These are phyloP conservation scores for Macrotyloma uniflorum DNA, from an alignment of 306 rosid species.

Conservation along the genomic window DNA sequence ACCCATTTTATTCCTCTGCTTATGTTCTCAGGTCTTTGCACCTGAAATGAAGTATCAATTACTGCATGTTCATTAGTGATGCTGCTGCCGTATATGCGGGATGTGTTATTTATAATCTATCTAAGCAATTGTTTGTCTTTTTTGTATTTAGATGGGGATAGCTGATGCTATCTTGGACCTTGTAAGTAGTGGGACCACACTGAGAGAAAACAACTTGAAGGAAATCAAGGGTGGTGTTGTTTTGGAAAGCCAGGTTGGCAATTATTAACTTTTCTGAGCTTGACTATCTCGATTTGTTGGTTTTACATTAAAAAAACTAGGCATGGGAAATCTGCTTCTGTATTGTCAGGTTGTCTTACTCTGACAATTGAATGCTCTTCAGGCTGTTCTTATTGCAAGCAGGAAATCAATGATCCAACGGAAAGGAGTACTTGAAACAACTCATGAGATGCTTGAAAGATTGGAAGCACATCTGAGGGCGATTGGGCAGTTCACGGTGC, in stretches of 20 bases:
- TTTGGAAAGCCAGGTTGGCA: constrained; percentile 79
- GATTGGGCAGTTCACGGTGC: constrained; percentile 79
- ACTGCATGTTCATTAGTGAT: neutral
- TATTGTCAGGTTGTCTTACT: constrained; percentile 34
- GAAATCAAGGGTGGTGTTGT: constrained; percentile 89
- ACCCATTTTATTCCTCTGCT: neutral
- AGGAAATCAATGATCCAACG: constrained; percentile 70
- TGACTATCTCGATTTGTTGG: constrained; percentile 12
- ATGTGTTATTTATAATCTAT: constrained; percentile 23
- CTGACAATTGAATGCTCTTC: constrained; percentile 44
- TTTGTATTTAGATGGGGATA: constrained; percentile 74
- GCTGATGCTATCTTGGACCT: constrained; percentile 99
- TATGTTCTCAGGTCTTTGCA: neutral
- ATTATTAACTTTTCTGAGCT: constrained; percentile 26
- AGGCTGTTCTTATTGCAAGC: constrained; percentile 96
- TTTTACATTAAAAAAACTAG: constrained; percentile 11
- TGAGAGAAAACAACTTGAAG: constrained; percentile 86
- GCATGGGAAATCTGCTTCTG: constrained; percentile 25
- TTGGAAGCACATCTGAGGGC: constrained; percentile 92
- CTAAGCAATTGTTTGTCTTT: constrained; percentile 28
- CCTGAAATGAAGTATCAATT: neutral
- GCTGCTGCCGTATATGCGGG: constrained; percentile 16
- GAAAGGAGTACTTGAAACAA: constrained; percentile 80
- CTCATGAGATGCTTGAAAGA: constrained; percentile 95
- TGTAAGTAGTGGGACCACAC: constrained; percentile 91